Evolutionary conservation across 148 eudicot species (phyloP), one percentile per base, ranked within the genome.

Genomic region (Silene conica): DNA sequence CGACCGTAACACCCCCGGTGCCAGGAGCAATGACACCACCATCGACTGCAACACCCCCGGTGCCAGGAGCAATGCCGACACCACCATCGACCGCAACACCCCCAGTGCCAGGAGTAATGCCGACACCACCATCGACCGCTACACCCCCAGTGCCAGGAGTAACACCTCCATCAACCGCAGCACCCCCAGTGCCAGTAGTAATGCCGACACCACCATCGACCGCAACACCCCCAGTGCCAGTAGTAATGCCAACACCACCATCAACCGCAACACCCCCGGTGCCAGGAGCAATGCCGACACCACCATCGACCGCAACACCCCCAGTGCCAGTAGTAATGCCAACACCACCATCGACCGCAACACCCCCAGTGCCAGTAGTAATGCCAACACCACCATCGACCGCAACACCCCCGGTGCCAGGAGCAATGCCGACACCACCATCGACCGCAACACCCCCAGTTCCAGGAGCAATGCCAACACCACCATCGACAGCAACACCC

Each of bases 131-230:
- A 14, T 16, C 68, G 16, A 14, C 69, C 0, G n/a, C 22, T 1
- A 18, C 69, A 1, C 21, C 69, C 1, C 60, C 60, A 4, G 5
- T 22, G 19, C 60, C 54, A 48, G 0, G 15, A 48, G 1, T 73
- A 31, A 34, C 25, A 19, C 50, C 26, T 11, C 3, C 73, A 14
- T 21, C 66, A 23, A 50, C 25, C 0, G 18, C 22, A 22, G 5
- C 12, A 25, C n/a, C 12, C 10, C 69, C 69, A 34, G 34, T n/a
- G n/a, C n/a, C n/a, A n/a, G n/a, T n/a, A n/a, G 28, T 73, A 20
- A 18, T 69, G 31, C 52, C 80, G 16, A 8, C 14, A 3, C 54
- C 54, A 48, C 54, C 82, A 77, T 21, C 66, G n/a, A 50, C 25
- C 0, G 18, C 22, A 22, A 9, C 12, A 25, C n/a, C 12, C 10